Evolutionary conservation across 2,329 filamentous ascomycete species (phyloP).

Genomic region (Drechmeria coniospora): DNA sequence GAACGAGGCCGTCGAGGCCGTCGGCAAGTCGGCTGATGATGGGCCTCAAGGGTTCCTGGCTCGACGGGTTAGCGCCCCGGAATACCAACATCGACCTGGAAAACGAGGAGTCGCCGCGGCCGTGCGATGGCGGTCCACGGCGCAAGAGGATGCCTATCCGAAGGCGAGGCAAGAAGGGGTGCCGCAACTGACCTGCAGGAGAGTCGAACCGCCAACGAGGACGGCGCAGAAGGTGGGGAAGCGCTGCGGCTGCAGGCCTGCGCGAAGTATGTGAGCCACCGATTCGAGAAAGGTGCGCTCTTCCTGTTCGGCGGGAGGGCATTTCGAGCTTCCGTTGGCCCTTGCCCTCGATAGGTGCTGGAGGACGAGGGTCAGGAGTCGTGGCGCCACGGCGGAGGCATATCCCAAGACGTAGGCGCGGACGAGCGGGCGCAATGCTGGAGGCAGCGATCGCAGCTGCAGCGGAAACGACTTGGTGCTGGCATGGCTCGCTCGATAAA

Average conservation of each 20-base stretch:
- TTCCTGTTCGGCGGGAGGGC: slow-evolving; percentile 12
- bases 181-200: slow-evolving; percentile 36
- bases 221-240: slow-evolving; percentile 49
- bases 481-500: background rate
- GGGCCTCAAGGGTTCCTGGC: slow-evolving; percentile 15
- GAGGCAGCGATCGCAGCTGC: slow-evolving; percentile 24
- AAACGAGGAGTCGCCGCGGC: background rate
- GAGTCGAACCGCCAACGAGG: slow-evolving; percentile 42
- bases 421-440: slow-evolving; percentile 36
- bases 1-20: slow-evolving; percentile 10
- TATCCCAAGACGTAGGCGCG: slow-evolving; percentile 47
- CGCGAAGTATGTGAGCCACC: slow-evolving; percentile 26
- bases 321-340: slow-evolving; percentile 12
- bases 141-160: background rate
- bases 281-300: slow-evolving; percentile 16
- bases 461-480: slow-evolving; percentile 1
- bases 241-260: slow-evolving; percentile 36
- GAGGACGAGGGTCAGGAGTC: slow-evolving; percentile 38
- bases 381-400: slow-evolving; percentile 40
- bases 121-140: background rate
- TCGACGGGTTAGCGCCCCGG: too few species aligned
- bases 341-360: slow-evolving; percentile 28
- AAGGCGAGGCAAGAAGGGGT: too few species aligned
- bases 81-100: too few species aligned
- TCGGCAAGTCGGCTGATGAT: slow-evolving; percentile 12